Percentiles rank a stretch among this genome's conserved stretches.
These are phyloP conservation scores for Eragrostis tef DNA, from an alignment of 202 grass and related monocot genomes.

Conservation along the genomic window DNA sequence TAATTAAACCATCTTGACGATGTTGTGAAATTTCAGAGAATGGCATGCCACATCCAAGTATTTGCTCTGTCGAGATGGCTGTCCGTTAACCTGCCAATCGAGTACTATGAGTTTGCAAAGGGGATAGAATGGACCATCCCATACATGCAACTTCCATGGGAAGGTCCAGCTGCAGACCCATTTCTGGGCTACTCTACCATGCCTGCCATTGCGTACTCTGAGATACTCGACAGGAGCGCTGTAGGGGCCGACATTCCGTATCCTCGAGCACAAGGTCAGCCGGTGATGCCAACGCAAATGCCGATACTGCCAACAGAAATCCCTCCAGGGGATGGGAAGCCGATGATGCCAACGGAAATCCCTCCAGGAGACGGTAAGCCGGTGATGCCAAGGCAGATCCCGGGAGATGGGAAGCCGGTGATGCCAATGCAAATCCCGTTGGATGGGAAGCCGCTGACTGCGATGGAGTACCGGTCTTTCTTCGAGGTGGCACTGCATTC, in stretches of 20 bases:
- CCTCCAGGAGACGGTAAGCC: slow-evolving; percentile 31
- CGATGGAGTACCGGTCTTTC: slow-evolving; percentile 79
- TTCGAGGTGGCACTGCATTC: slow-evolving; percentile 57
- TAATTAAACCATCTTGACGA: not conserved
- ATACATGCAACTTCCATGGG: slow-evolving; percentile 80
- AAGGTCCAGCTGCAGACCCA: slow-evolving; percentile 60
- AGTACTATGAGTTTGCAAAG: slow-evolving; percentile 90
- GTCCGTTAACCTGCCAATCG: slow-evolving; percentile 68
- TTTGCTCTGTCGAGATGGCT: slow-evolving; percentile 91
- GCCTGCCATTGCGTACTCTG: slow-evolving; percentile 58
- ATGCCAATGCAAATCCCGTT: slow-evolving; percentile 41
- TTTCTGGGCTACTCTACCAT: slow-evolving; percentile 68
- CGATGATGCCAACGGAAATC: slow-evolving; percentile 37
- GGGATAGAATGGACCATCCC: slow-evolving; percentile 91
- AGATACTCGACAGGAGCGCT: slow-evolving; percentile 59
- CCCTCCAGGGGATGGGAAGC: slow-evolving; percentile 22
- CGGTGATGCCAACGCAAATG: slow-evolving; percentile 20
- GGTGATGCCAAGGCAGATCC: slow-evolving; percentile 38
- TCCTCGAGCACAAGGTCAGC: slow-evolving; percentile 25
- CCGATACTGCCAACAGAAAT: slow-evolving; percentile 45
- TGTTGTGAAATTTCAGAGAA: slow-evolving; percentile 65
- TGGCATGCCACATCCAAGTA: slow-evolving; percentile 85
- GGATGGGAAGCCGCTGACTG: slow-evolving; percentile 64
- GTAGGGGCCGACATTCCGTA: slow-evolving; percentile 27
- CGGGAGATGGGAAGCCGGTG: slow-evolving; percentile 15